Evolutionary conservation across 2,329 filamentous ascomycete species (phyloP).

Genomic region (Geosmithia morbida): DNA sequence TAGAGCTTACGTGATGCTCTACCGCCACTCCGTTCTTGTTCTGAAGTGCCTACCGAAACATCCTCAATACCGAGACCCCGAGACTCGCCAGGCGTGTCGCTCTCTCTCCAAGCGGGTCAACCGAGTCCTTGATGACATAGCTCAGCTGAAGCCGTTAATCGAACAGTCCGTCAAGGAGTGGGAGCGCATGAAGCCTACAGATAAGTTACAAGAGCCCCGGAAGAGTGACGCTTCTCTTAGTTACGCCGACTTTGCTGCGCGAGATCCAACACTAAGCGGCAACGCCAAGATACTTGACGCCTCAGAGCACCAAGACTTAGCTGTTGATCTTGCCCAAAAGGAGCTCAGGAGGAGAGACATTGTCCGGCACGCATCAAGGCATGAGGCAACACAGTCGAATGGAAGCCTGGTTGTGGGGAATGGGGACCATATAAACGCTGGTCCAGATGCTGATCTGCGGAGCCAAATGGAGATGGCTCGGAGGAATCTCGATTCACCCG

Average conservation of each 20-base stretch:
- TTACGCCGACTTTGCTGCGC: constrained; percentile 34
- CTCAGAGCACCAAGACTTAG: constrained; percentile 57
- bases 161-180: constrained; percentile 57
- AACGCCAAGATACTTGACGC: constrained; percentile 50
- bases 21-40: constrained; percentile 77
- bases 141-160: constrained; percentile 67
- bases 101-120: constrained; percentile 32
- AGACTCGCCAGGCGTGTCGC: constrained; percentile 49
- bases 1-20: constrained; percentile 82
- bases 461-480: constrained; percentile 39
- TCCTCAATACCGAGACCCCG: constrained; percentile 55
- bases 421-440: constrained; percentile 15
- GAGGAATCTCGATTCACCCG: constrained; percentile 24
- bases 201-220: constrained; percentile 7
- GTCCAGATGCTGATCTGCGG: constrained; percentile 26
- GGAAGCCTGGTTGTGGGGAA: constrained; percentile 40
- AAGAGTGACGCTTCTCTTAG: background rate
- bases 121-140: constrained; percentile 54
- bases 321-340: constrained; percentile 59
- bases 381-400: constrained; percentile 40
- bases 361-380: constrained; percentile 38
- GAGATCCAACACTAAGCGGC: constrained; percentile 47
- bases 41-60: constrained; percentile 62
- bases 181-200: constrained; percentile 33
- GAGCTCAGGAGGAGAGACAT: constrained; percentile 57